A percentile compares a stretch with the other conserved stretches of the same genome.
These are phyloP conservation scores for Mycena albidolilacea DNA, from an alignment of 768 basidiomycete species.

Conservation along the genomic window DNA sequence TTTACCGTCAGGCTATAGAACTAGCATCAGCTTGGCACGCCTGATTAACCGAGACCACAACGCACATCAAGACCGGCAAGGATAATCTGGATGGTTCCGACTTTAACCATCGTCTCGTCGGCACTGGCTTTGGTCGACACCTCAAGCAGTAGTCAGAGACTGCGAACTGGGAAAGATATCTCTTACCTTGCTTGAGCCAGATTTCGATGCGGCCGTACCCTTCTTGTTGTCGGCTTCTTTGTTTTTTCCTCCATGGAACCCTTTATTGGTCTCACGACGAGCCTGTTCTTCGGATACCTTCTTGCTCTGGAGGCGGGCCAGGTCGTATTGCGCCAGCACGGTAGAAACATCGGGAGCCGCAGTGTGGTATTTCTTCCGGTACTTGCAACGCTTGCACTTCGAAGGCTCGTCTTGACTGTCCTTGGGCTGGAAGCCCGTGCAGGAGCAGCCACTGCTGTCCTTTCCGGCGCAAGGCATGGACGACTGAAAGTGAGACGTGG, in stretches of 20 bases:
- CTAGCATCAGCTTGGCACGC: not conserved
- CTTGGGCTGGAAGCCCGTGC: not conserved
- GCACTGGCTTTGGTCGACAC: not conserved
- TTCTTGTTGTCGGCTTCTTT: too few species aligned
- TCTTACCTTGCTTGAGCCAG: not conserved
- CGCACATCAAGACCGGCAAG: slow-evolving; percentile 1
- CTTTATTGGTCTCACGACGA: not conserved
- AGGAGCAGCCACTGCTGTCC: not conserved
- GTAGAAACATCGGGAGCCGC: not conserved
- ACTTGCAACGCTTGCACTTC: not conserved
- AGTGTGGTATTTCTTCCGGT: slow-evolving; percentile 2
- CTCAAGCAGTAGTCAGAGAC: not conserved
- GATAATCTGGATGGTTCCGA: not conserved
- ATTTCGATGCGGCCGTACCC: too few species aligned
- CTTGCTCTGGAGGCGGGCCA: not conserved
- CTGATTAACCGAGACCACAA: not conserved
- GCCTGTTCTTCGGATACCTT: not conserved
- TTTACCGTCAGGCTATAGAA: not conserved
- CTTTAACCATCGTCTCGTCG: not conserved
- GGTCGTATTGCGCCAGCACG: not conserved
- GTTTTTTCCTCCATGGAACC: not conserved
- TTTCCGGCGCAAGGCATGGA: slow-evolving; percentile 1
- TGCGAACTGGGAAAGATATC: not conserved
- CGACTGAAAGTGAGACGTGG: not conserved
- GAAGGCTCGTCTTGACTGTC: not conserved